Evolutionary conservation across 2,329 filamentous ascomycete genomes (phyloP).

Genomic region (Chrysosporium keratinophilum): DNA sequence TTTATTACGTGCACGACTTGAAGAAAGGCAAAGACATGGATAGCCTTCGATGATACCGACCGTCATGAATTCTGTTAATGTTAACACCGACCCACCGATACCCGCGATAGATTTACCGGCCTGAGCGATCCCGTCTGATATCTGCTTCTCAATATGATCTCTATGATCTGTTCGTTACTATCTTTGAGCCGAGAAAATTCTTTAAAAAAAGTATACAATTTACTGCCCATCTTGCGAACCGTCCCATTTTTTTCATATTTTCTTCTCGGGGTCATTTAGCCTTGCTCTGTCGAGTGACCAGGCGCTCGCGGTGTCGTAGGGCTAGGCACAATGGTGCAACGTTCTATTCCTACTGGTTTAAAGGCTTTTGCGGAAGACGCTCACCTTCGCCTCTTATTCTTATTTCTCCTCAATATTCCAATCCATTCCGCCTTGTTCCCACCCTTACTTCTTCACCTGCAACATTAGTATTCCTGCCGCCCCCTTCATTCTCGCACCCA

Average conservation of each 20-base stretch:
- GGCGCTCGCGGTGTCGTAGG: not conserved
- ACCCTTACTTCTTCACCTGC: not conserved
- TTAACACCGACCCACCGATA: not conserved
- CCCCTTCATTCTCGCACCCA: not conserved
- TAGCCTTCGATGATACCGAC: not conserved
- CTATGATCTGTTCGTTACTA: not conserved
- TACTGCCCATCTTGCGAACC: not conserved
- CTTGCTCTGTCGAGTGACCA: not conserved
- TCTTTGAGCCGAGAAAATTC: not conserved
- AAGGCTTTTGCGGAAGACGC: not conserved
- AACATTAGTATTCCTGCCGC: not conserved
- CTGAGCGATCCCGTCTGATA: not conserved
- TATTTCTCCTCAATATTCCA: not conserved
- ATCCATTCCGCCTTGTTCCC: not conserved
- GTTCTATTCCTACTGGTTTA: not conserved
- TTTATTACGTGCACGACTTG: not conserved
- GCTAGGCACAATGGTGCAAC: not conserved
- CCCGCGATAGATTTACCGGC: conserved; percentile 8
- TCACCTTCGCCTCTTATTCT: not conserved
- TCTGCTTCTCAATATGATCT: not conserved
- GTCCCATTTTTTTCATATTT: not conserved
- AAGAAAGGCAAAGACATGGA: not conserved
- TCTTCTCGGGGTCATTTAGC: conserved; percentile 3
- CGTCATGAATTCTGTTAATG: not conserved
- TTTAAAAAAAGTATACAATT: not conserved